Evolutionary conservation across 2,329 filamentous ascomycete species (phyloP), one percentile per base, ranked within the genome.

Genomic region (Phoma sp.): DNA sequence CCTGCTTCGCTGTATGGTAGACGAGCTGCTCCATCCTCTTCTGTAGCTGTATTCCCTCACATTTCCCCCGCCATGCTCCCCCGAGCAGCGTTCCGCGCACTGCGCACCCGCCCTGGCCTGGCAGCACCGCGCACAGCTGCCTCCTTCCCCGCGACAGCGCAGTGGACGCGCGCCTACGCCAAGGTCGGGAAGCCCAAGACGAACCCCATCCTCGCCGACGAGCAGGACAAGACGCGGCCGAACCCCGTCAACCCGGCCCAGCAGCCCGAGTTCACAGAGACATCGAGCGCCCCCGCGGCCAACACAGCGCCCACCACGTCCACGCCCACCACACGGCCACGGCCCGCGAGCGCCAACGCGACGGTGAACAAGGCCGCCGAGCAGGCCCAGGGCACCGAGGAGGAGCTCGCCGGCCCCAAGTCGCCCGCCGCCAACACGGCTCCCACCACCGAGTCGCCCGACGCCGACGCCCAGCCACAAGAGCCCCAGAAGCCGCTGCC

Each of bases 401-500:
- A 73, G 32, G 71, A 78, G 57, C 69, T 77, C 63, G 57, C 67
- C 48, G 67, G 67, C 55, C 64, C 73, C 58, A 72, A 62, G 63
- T 68, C 64, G 52, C 67, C 68, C 68, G 43, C 61, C 33, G 63
- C 65, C 21, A 75, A 80, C 57, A 76, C 72, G 24, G 67, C 74
- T 35, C 63, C 77, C 55, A 67, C 73, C 44, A 67, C 77, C 50
- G 76, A 80, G 38, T 76, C 80, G 46, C 49, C 62, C 35, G 56
- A 62, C 35, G 37, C 55, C n/a, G 43, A 31, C 7, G 67, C 70
- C 45, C 4, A 24, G 22, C 22, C 22, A 2, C 76, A 83, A 63
- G 81, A 86, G 22, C 81, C 85, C 47, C 73, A 70, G 15, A 84
- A 88, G 68, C 88, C 91, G 48, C 85, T 97, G 12, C 94, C 94